A percentile compares a stretch with the other conserved stretches of the same genome.
Conservation (phyloP, 345 rosid species). For the Schrenkiella parvula region DNA sequence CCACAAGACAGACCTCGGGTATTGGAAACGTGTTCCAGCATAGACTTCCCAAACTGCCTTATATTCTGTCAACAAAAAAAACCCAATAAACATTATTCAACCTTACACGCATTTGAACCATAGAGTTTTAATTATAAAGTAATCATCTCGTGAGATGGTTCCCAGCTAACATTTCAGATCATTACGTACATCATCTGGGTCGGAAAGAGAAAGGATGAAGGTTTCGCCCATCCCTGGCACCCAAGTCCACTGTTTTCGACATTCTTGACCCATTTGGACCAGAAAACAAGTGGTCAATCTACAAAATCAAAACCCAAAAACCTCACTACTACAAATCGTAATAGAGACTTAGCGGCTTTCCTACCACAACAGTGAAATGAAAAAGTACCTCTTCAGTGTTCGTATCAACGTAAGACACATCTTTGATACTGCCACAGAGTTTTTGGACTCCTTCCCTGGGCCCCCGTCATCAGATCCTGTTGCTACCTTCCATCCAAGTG, state of each 20-base stretch:
- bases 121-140: not conserved
- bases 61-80: slow-evolving; percentile 52
- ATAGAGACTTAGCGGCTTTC: not conserved
- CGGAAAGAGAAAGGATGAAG: slow-evolving; percentile 78
- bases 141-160: slow-evolving; percentile 24
- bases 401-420: slow-evolving; percentile 66
- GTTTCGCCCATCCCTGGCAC: slow-evolving; percentile 85
- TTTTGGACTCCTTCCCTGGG: slow-evolving; percentile 69
- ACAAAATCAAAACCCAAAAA: slow-evolving; percentile 32
- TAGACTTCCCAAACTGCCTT: slow-evolving; percentile 80
- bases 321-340: slow-evolving; percentile 12
- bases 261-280: slow-evolving; percentile 62
- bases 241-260: slow-evolving; percentile 84
- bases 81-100: slow-evolving; percentile 13
- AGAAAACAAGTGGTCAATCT: slow-evolving; percentile 78
- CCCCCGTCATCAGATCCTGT: slow-evolving; percentile 95
- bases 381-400: slow-evolving; percentile 69
- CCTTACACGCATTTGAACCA: slow-evolving; percentile 14
- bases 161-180: slow-evolving; percentile 15
- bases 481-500: slow-evolving; percentile 92
- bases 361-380: slow-evolving; percentile 10
- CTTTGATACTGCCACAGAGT: slow-evolving; percentile 66
- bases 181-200: slow-evolving; percentile 80
- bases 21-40: slow-evolving; percentile 84
- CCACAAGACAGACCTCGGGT: slow-evolving; percentile 78